Evolutionary conservation across 2,329 filamentous ascomycete genomes (phyloP), one percentile per base, ranked within the genome.

Genomic region (Trichoderma sp.): DNA sequence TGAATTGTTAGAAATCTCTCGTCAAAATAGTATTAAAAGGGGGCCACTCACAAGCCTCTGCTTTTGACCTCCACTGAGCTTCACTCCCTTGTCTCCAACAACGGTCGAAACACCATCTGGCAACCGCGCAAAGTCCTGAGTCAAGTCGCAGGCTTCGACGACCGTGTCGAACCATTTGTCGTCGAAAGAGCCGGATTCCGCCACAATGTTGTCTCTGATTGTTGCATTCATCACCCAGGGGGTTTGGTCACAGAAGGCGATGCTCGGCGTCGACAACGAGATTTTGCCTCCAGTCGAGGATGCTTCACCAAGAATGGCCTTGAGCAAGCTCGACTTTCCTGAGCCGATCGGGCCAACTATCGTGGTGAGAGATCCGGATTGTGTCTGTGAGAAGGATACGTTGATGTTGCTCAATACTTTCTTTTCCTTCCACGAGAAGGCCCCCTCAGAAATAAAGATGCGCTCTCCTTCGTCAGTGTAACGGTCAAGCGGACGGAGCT

Each of bases 121-220:
- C 3, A 79, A 55, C 6, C 70, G 68, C 0, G 55, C 65, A 8
- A 78, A 55, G 32, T 81, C 80, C 1, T 72, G 69, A 1, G 72
- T 58, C 24, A 81, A 70, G 43, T 77, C 78, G 26, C 81, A 83
- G 0, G 77, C 77, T 3, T 75, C 69, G 3, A 80, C 32, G 0
- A 81, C 77, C 2, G 70, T 72, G 0, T 72, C 63, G 54, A 81
- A 81, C 73, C 79, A 77, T 0, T 59, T 16, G 0, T 72, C 72
- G 3, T 82, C 77, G 51, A 76, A 79, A 0, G 56, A 70, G 4
- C 70, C 71, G 2, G 74, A 76, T 24, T 77, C 73, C 0, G 76
- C 79, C 5, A 79, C 66, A 8, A 82, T 79, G 39, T 81, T 81
- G 18, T 76, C 72, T 1, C 76, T 74, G 5, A 81, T 74, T 0